These are phyloP conservation scores for Exobasidium rhododendri DNA, from an alignment of 1,284 basidiomycete genomes.

Conservation along the genomic window DNA sequence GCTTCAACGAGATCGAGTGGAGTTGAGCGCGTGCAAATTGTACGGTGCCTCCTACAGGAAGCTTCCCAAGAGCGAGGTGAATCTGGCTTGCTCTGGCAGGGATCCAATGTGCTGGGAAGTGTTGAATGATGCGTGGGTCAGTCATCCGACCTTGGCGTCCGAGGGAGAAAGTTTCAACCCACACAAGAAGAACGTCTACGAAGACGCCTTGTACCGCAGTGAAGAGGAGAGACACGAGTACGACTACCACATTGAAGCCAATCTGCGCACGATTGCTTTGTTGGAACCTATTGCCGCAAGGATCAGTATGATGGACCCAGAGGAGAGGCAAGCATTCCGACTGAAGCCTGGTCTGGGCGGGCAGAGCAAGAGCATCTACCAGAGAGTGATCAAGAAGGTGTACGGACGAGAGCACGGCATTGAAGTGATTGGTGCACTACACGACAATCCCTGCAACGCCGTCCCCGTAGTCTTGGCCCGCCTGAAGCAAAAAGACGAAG, in stretches of 20 bases:
- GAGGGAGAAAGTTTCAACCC: conserved; percentile 92
- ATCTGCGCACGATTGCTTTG: conserved; percentile 83
- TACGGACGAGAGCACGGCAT: conserved; percentile 79
- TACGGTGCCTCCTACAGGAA: conserved; percentile 88
- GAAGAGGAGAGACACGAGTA: conserved; percentile 99
- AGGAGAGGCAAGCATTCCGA: conserved; percentile 79
- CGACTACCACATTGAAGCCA: conserved; percentile 91
- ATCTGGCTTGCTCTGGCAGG: conserved; percentile 85
- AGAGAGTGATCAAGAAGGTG: conserved; percentile 89
- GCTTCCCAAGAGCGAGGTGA: conserved; percentile 80
- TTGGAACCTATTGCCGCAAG: conserved; percentile 84
- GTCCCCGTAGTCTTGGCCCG: conserved; percentile 88
- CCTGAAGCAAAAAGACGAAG: conserved; percentile 91
- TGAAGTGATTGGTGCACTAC: conserved; percentile 84
- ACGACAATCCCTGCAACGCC: conserved; percentile 84
- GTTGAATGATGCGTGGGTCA: conserved; percentile 69
- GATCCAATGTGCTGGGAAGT: conserved; percentile 95
- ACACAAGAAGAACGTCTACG: conserved; percentile 95
- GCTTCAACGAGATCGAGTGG: conserved; percentile 49
- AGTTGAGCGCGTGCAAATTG: conserved; percentile 53
- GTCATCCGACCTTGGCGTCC: conserved; percentile 92
- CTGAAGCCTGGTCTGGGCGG: conserved; percentile 87
- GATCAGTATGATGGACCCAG: conserved; percentile 82
- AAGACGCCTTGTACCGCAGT: conserved; percentile 90
- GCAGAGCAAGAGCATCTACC: conserved; percentile 80